These are phyloP conservation scores for Triangularia setosa DNA, from an alignment of 2,329 filamentous ascomycete species.

Conservation along the genomic window DNA sequence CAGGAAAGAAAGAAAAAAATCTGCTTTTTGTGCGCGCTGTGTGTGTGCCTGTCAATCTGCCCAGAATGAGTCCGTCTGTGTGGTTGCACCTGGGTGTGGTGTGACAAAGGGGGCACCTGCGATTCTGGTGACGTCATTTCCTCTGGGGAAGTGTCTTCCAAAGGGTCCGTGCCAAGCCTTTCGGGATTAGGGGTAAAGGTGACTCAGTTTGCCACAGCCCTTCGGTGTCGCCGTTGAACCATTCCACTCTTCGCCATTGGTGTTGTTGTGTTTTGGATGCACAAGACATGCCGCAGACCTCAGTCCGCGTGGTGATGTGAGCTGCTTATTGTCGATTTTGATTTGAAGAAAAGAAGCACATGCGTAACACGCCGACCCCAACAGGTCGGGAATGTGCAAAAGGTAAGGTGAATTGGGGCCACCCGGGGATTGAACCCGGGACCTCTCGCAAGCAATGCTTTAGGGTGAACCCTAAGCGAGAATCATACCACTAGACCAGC, in stretches of 20 bases:
- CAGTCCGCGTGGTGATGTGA: not conserved
- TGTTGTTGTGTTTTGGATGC: not conserved
- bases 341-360: too few species aligned
- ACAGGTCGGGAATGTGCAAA: not conserved
- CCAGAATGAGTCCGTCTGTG: not conserved
- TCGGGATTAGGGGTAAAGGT: not conserved
- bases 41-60: not conserved
- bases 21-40: not conserved
- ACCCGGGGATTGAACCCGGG: constrained; percentile 40
- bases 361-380: too few species aligned
- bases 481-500: constrained; percentile 62
- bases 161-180: not conserved
- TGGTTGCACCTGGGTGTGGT: not conserved
- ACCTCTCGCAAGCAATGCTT: constrained; percentile 34
- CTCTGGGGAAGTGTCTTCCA: not conserved
- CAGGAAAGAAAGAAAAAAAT: not conserved
- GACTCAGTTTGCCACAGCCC: not conserved
- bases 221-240: not conserved
- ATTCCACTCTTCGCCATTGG: too few species aligned
- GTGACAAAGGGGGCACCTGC: not conserved
- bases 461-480: constrained; percentile 53
- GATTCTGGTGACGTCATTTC: not conserved
- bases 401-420: constrained; percentile 10
- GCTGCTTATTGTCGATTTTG: too few species aligned
- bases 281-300: not conserved